Percentiles rank a stretch among this genome's conserved stretches.
Evolutionary conservation across 2,329 filamentous ascomycete genomes (phyloP).

Genomic region (Pseudogymnoascus sp.): DNA sequence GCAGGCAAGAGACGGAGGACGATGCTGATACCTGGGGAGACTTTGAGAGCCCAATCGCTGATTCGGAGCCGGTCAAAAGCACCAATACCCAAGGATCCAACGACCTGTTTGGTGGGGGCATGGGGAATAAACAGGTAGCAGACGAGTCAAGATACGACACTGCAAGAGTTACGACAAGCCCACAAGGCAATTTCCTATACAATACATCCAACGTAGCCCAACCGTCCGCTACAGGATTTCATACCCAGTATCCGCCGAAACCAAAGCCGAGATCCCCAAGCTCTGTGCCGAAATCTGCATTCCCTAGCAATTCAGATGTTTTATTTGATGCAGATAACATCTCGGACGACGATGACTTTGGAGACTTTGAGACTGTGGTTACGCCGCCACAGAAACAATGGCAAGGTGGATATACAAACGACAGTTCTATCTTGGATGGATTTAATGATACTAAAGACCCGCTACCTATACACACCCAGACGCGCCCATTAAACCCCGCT

Average conservation of each 20-base stretch:
- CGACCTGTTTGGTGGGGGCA: neutral
- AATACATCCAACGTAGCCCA: slow-evolving; percentile 1
- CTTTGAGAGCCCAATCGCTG: slow-evolving; percentile 5
- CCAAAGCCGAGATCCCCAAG: neutral
- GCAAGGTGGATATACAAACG: neutral
- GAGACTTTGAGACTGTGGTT: slow-evolving; percentile 57
- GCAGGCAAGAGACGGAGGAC: neutral
- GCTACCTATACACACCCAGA: neutral
- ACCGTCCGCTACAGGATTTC: neutral
- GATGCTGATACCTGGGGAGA: slow-evolving; percentile 9
- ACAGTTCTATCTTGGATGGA: neutral
- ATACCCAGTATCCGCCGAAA: neutral
- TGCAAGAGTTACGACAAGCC: neutral
- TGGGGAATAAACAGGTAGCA: neutral
- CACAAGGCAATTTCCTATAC: neutral
- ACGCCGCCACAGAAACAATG: slow-evolving; percentile 16
- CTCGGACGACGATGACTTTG: slow-evolving; percentile 53
- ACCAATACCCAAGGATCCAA: neutral
- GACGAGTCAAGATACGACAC: neutral
- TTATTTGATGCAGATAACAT: slow-evolving; percentile 32
- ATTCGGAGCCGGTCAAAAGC: neutral
- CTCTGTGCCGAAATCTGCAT: neutral
- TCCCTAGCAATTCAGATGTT: slow-evolving; percentile 17
- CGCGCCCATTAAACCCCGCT: neutral
- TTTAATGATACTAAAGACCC: neutral